Conservation (phyloP, 352 stramenopile species). For the Globisporangium cederbergense region DNA sequence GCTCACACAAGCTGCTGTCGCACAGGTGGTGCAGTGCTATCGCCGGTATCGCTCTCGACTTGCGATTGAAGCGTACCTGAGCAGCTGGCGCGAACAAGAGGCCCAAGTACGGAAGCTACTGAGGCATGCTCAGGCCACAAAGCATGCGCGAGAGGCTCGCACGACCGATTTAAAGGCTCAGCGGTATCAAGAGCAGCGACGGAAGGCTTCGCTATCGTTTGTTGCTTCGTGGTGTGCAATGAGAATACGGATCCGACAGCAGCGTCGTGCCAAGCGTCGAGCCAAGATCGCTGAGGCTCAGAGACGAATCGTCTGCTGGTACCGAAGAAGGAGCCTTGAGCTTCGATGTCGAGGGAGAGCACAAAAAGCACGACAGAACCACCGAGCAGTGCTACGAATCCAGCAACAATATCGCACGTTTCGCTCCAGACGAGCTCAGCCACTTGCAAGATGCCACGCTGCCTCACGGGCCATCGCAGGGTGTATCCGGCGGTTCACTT, state of each 20-base stretch:
- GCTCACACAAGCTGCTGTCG: constrained; percentile 5
- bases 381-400: not conserved
- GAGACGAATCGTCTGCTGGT: constrained; percentile 9
- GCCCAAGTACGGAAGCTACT: constrained; percentile 14
- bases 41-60: constrained; percentile 10
- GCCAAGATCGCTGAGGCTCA: not conserved
- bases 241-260: not conserved
- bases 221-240: constrained; percentile 3
- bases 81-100: constrained; percentile 14
- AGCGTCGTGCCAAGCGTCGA: not conserved
- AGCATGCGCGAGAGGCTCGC: not conserved
- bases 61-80: constrained; percentile 21
- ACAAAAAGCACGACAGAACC: not conserved
- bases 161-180: not conserved
- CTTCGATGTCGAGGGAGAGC: not conserved
- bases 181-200: not conserved
- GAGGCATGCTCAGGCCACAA: not conserved
- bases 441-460: not conserved
- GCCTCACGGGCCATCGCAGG: not conserved
- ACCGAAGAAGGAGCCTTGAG: not conserved
- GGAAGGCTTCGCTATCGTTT: not conserved
- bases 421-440: not conserved
- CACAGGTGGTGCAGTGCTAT: constrained; percentile 3
- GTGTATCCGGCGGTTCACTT: not conserved
- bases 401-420: not conserved